Evolutionary conservation across 768 basidiomycete genomes (phyloP).

Genomic region (Favolaschia claudopus): DNA sequence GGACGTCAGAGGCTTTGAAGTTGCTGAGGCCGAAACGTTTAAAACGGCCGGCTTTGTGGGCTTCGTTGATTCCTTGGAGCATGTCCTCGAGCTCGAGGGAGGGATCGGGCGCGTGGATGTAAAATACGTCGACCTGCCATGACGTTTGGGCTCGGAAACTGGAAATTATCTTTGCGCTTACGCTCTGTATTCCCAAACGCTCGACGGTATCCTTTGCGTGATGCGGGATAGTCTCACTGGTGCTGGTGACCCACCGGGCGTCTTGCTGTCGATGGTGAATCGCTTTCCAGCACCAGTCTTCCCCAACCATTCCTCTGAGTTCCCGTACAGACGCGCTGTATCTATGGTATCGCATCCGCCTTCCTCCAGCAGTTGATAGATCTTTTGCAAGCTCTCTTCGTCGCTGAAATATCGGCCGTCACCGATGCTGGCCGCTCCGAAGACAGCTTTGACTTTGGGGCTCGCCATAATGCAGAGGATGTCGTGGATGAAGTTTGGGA

Average conservation of each 20-base stretch:
- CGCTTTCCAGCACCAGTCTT: not conserved
- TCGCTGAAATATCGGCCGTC: too few relatives aligned
- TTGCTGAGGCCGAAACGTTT: not conserved
- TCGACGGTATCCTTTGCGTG: too few relatives aligned
- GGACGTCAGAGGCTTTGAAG: not conserved
- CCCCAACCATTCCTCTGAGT: conserved; percentile 1
- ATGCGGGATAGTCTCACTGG: not conserved
- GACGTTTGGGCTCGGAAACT: not conserved
- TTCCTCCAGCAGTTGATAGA: not conserved
- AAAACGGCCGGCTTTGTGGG: not conserved
- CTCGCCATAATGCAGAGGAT: too few relatives aligned
- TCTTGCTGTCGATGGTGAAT: not conserved
- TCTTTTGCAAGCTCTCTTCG: not conserved
- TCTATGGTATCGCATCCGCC: not conserved
- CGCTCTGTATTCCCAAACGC: too few relatives aligned
- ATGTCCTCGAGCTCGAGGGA: not conserved
- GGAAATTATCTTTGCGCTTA: too few relatives aligned
- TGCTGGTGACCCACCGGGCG: not conserved
- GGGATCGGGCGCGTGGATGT: not conserved
- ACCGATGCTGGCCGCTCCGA: too few relatives aligned
- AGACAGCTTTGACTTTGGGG: too few relatives aligned
- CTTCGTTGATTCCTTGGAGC: not conserved
- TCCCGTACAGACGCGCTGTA: not conserved
- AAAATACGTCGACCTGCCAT: not conserved
- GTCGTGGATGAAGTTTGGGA: too few relatives aligned